Evolutionary conservation across 1,284 basidiomycete genomes (phyloP), one percentile per base, ranked within the genome.

Genomic region (Sporisorium scitamineum): DNA sequence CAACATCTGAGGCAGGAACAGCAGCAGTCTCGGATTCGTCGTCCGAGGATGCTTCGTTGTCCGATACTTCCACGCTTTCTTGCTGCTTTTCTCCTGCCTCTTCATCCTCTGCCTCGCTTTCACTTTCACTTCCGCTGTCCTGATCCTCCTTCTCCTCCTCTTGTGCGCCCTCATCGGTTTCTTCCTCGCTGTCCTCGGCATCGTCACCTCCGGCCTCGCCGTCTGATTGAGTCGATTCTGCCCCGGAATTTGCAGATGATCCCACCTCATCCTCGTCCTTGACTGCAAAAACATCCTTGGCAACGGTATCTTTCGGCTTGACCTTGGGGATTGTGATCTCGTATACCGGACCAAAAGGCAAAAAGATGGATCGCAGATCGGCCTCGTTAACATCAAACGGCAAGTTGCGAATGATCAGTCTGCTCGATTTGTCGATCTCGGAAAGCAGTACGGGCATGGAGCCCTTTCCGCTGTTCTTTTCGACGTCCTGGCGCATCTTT

Each of bases 351-450:
- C 95, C 95, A 77, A 92, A 92, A 0, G 93, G 93, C 9, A 96
- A 89, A 88, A 98, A 98, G 1, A 93, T 87, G 0, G 93, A 90
- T 51, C 94, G 91, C 2, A 99, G 88, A 84, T 98, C 95, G 76
- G 93, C 90, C 79, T 94, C 91, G 0, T 66, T 74, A 67, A 79
- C 88, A 53, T 87, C 86, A 55, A 86, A 97, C 0, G 94, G 93
- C 44, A 98, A 87, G 86, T 98, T 99, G 70, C 96, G 91, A 29
- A 99, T 89, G 80, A 99, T 97, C 54, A 98, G 89, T 37, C 95
- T 89, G 75, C 91, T 94, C 32, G 67, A 74, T 62, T 75, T 69
- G 65, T 79, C 71, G 32, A 74, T 55, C 41, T 73, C 63, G 32
- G 62, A 59, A 1, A 64, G 65, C 45, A 77, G n/a, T 27, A 72